These are phyloP conservation scores for Erigeron philadelphicus DNA, from an alignment of 140 eudicot genomes.

Conservation along the genomic window DNA sequence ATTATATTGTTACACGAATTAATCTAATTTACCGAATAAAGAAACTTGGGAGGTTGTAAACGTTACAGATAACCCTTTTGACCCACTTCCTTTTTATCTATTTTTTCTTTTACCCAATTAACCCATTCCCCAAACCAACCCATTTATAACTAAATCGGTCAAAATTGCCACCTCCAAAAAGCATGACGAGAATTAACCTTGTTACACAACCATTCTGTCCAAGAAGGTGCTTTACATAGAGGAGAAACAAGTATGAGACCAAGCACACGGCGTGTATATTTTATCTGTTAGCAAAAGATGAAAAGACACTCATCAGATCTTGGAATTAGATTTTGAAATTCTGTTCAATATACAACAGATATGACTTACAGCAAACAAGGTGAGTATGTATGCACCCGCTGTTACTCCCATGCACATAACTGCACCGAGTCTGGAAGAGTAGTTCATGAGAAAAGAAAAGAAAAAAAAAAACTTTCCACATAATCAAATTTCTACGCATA, in stretches of 20 bases:
- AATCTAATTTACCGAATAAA: no score
- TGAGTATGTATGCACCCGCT: conserved; percentile 91
- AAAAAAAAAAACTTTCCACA: background rate
- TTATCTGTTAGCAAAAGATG: conserved; percentile 47
- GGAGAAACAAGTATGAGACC: conserved; percentile 93
- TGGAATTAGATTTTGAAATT: background rate
- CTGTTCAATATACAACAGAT: conserved; percentile 5
- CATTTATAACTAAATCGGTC: background rate
- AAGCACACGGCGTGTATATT: conserved; percentile 61
- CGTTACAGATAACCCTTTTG: background rate
- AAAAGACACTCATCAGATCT: conserved; percentile 13
- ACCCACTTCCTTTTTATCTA: background rate
- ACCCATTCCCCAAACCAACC: background rate
- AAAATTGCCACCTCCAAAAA: background rate
- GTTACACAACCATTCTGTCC: conserved; percentile 92
- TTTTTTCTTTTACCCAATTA: background rate
- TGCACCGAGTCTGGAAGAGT: conserved; percentile 54
- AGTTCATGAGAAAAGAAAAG: conserved; percentile 6
- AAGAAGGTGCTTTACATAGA: conserved; percentile 77
- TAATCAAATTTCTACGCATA: conserved; percentile 2
- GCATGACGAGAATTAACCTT: conserved; percentile 47
- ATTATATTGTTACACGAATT: no score
- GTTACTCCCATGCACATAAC: conserved; percentile 97
- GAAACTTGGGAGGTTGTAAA: no score
- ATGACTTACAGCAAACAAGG: conserved; percentile 73